These are phyloP conservation scores for Calonectria hongkongensis DNA, from an alignment of 2,329 filamentous ascomycete genomes.

Conservation along the genomic window DNA sequence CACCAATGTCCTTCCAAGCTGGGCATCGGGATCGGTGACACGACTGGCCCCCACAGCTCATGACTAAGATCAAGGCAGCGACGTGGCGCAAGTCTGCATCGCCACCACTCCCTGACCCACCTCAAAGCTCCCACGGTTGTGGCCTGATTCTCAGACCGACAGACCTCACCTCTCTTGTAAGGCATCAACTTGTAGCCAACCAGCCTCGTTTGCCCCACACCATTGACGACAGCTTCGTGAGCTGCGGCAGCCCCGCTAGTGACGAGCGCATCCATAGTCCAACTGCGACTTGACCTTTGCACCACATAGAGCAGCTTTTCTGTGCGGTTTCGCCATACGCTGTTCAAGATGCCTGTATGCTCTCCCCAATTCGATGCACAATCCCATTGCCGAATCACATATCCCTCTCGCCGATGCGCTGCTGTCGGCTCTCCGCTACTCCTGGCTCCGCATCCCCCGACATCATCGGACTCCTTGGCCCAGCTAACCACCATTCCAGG, in stretches of 20 bases:
- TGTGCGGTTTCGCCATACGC: slow-evolving; percentile 47
- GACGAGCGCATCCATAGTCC: slow-evolving; percentile 53
- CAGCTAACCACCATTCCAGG: slow-evolving; percentile 71
- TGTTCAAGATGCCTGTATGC: slow-evolving; percentile 69
- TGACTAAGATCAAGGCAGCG: slow-evolving; percentile 42
- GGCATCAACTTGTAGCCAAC: slow-evolving; percentile 49
- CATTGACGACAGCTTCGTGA: slow-evolving; percentile 59
- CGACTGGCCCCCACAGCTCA: background rate
- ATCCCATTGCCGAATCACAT: slow-evolving; percentile 24
- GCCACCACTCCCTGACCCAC: slow-evolving; percentile 24
- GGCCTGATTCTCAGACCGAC: slow-evolving; percentile 43
- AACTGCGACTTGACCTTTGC: slow-evolving; percentile 45
- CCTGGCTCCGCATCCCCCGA: slow-evolving; percentile 43
- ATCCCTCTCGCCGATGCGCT: slow-evolving; percentile 25
- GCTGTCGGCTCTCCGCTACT: slow-evolving; percentile 40
- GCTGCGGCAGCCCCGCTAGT: slow-evolving; percentile 57
- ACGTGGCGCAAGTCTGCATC: slow-evolving; percentile 44
- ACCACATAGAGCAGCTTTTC: slow-evolving; percentile 49
- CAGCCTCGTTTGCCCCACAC: slow-evolving; percentile 54
- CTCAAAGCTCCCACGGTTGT: slow-evolving; percentile 18
- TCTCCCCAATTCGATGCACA: slow-evolving; percentile 36
- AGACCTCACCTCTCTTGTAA: slow-evolving; percentile 34
- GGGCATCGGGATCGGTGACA: slow-evolving; percentile 13
- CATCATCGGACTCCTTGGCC: slow-evolving; percentile 37
- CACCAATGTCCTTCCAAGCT: slow-evolving; percentile 31